Evolutionary conservation across 2,329 filamentous ascomycete species (phyloP).

Genomic region (Xylariaceae sp.): DNA sequence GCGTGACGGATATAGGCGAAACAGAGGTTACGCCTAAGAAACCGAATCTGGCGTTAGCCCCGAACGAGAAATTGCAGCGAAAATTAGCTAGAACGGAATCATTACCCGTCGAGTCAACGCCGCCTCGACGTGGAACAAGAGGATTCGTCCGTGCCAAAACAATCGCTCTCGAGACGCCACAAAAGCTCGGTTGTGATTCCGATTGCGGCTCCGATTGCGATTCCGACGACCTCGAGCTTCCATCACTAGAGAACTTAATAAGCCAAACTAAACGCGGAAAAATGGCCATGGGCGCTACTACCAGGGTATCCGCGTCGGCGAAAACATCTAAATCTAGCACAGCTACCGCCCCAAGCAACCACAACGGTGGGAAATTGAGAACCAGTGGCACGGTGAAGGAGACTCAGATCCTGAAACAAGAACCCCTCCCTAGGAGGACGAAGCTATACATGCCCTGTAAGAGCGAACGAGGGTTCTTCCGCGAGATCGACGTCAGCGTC

Average conservation of each 20-base stretch:
- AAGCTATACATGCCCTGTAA: slow-evolving; percentile 39
- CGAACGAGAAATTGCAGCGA: slow-evolving; percentile 20
- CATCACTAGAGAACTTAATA: slow-evolving; percentile 25
- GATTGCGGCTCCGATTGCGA: slow-evolving; percentile 15
- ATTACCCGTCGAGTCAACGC: slow-evolving; percentile 21
- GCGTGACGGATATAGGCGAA: slow-evolving; percentile 1
- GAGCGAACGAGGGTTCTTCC: slow-evolving; percentile 39
- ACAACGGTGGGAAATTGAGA: background rate
- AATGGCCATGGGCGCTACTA: background rate
- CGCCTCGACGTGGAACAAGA: slow-evolving; percentile 4
- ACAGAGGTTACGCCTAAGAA: slow-evolving; percentile 2
- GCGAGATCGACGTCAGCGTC: slow-evolving; percentile 32
- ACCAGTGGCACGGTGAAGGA: slow-evolving; percentile 10
- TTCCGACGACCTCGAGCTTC: slow-evolving; percentile 24
- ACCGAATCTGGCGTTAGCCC: slow-evolving; percentile 19
- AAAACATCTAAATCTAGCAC: background rate
- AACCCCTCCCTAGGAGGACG: slow-evolving; percentile 27
- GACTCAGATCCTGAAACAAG: slow-evolving; percentile 19
- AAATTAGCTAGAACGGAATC: slow-evolving; percentile 32
- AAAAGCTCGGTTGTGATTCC: slow-evolving; percentile 14
- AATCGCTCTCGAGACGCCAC: slow-evolving; percentile 17
- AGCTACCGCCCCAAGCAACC: background rate
- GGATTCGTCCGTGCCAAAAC: slow-evolving; percentile 25
- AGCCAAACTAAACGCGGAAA: slow-evolving; percentile 1
- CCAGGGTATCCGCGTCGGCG: background rate